Conservation (phyloP, 495 filamentous ascomycete genomes). For the Tetracladium setigerum region DNA sequence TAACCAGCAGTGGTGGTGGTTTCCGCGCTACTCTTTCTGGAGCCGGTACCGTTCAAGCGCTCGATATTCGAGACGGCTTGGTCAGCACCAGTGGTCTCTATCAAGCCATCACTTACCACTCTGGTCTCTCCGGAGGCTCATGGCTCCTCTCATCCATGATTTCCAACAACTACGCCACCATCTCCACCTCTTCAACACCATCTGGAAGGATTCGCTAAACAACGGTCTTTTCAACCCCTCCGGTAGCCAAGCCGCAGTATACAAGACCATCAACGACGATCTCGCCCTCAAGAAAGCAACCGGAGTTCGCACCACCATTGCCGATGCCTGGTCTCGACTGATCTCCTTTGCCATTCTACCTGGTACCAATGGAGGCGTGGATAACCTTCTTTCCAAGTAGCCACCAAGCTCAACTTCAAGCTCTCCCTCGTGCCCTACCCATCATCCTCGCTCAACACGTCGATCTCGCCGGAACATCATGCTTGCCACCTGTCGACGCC, state of each 20-base stretch:
- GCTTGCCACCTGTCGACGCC: conserved; percentile 27
- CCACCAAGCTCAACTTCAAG: conserved; percentile 27
- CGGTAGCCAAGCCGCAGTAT: conserved; percentile 15
- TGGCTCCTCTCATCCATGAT: conserved; percentile 38
- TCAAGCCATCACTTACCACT: conserved; percentile 37
- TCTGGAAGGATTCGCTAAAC: conserved; percentile 33
- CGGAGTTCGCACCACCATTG: conserved; percentile 32
- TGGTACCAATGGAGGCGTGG: conserved; percentile 30
- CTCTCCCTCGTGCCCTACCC: conserved; percentile 30
- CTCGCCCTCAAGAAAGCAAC: conserved; percentile 31
- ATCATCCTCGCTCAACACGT: conserved; percentile 33
- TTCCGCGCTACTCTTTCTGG: conserved; percentile 34
- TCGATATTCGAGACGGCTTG: conserved; percentile 33
- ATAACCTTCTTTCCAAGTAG: conserved; percentile 27
- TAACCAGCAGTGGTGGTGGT: conserved; percentile 40
- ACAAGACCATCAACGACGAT: conserved; percentile 23
- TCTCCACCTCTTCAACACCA: conserved; percentile 25
- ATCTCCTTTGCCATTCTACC: conserved; percentile 32
- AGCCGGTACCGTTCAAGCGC: conserved; percentile 36
- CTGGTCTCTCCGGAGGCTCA: conserved; percentile 36
- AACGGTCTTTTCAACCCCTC: conserved; percentile 25
- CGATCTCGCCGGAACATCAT: conserved; percentile 25
- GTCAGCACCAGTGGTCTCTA: conserved; percentile 31
- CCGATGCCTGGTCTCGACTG: conserved; percentile 35
- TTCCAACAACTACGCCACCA: conserved; percentile 37